Base-by-base conservation (phyloP, 108 stramenopile species). In the Skeletonema grethae region DNA sequence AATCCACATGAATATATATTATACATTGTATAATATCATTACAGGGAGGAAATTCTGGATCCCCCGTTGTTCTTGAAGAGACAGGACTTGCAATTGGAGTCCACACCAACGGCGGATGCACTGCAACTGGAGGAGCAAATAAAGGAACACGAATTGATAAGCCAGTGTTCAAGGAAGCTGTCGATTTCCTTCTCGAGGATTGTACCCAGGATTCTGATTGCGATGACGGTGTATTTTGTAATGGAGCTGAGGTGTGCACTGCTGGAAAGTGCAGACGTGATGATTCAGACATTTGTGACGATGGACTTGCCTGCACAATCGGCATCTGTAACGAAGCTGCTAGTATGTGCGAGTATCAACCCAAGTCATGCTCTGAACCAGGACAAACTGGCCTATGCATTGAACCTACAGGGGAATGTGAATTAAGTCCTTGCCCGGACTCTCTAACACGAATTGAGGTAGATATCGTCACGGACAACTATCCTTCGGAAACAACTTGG, bases 11-110 rank as follows among this genome's bases (percentile, higher is more conserved):
- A n/a, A n/a, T 12, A 39, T 39, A 39, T 39, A 11, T 12, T 3
- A 36, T 41, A n/a, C n/a, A n/a, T n/a, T n/a, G n/a, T n/a, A n/a
- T n/a, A n/a, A n/a, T n/a, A 25, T 28, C 25, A 28, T 28, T 1
- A 25, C 7, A 64, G 63, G 63, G 63, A 22, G 63, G 63, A 45
- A 41, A 64, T 43, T 64, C 63, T 45, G 63, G 63, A 1, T 25
- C 24, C 8, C 63, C 63, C 41, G 41, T 64, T 45, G 4, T 64
- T 20, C 38, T 24, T 43, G 38, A 16, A 20, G 39, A 64, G 28
- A 45, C 25, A n/a, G 63, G 63, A 20, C 0, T 7, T 18, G 63
- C 63, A 18, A 22, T 64, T 9, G 63, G 63, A 13, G 45, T 64
- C 63, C 63, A 64, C 38, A 64, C 39, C 15, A 3, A 15, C n/a